Evolutionary conservation across 805 yeast genomes (phyloP).

Genomic region (Gaillardinia entomophila): DNA sequence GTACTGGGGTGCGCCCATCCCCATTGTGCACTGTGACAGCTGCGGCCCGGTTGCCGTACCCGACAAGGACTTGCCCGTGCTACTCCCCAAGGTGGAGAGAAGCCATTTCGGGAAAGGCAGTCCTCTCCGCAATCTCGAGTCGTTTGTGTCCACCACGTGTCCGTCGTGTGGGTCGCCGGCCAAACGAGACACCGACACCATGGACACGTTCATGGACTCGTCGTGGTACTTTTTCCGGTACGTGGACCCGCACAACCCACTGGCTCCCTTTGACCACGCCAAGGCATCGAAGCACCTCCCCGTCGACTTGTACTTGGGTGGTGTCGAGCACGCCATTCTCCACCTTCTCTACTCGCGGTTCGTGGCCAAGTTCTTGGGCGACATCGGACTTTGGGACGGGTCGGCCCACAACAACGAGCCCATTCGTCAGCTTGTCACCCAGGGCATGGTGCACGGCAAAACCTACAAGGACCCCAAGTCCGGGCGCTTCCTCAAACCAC

Average conservation of each 20-base stretch:
- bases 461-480: conserved; percentile 69
- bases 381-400: conserved; percentile 67
- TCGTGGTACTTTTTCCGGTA: conserved; percentile 94
- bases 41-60: conserved; percentile 96
- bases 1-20: conserved; percentile 99
- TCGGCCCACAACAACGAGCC: conserved; percentile 65
- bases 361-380: conserved; percentile 69
- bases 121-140: conserved; percentile 52
- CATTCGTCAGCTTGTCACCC: conserved; percentile 72
- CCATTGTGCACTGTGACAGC: conserved; percentile 76
- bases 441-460: conserved; percentile 97
- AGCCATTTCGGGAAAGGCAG: conserved; percentile 56
- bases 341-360: conserved; percentile 86
- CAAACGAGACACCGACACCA: conserved; percentile 89
- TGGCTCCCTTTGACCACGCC: conserved; percentile 47
- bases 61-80: conserved; percentile 76
- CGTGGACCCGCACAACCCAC: conserved; percentile 61
- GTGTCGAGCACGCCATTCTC: conserved; percentile 93
- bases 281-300: conserved; percentile 58
- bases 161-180: conserved; percentile 77
- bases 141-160: conserved; percentile 69
- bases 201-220: conserved; percentile 98
- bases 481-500: conserved; percentile 73
- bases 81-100: conserved; percentile 58
- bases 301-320: conserved; percentile 89